A percentile compares a stretch with the other conserved stretches of the same genome.
Evolutionary conservation across 768 basidiomycete species (phyloP).

Genomic region (Dacryopinax primogenitus): DNA sequence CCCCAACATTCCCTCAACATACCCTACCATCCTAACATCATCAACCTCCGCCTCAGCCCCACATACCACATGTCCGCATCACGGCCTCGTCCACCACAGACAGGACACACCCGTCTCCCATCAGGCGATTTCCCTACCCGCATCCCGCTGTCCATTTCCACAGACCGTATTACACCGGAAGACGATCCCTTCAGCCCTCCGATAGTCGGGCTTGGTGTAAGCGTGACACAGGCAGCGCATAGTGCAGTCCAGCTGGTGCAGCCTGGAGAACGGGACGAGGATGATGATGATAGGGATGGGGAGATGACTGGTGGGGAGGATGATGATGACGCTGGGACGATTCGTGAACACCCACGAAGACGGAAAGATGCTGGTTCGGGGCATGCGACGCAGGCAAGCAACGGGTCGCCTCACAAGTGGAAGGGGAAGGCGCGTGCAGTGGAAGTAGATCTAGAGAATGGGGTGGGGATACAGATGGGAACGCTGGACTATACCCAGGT

Average conservation of each 20-base stretch:
- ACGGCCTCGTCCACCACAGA: neutral
- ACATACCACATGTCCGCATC: neutral
- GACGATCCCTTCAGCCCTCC: slow-evolving; percentile 1
- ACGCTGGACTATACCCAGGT: neutral
- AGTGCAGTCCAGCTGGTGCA: neutral
- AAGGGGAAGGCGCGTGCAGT: neutral
- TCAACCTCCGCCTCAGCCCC: neutral
- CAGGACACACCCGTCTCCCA: slow-evolving; percentile 4
- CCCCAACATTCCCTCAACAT: too few species aligned
- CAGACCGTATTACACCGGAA: neutral
- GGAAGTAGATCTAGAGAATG: slow-evolving; percentile 1
- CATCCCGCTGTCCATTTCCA: neutral
- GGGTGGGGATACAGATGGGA: neutral
- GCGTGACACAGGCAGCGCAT: neutral
- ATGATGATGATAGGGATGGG: neutral
- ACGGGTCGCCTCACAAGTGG: neutral
- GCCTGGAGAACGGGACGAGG: neutral
- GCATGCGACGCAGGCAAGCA: neutral
- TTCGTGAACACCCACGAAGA: neutral
- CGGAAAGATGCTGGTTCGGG: too few species aligned
- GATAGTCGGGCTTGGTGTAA: slow-evolving; percentile 5
- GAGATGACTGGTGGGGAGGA: neutral
- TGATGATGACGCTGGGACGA: neutral
- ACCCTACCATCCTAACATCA: neutral
- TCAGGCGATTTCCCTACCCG: neutral